Conservation (phyloP, 75 land plant genomes). For the Gnetum montanum region DNA sequence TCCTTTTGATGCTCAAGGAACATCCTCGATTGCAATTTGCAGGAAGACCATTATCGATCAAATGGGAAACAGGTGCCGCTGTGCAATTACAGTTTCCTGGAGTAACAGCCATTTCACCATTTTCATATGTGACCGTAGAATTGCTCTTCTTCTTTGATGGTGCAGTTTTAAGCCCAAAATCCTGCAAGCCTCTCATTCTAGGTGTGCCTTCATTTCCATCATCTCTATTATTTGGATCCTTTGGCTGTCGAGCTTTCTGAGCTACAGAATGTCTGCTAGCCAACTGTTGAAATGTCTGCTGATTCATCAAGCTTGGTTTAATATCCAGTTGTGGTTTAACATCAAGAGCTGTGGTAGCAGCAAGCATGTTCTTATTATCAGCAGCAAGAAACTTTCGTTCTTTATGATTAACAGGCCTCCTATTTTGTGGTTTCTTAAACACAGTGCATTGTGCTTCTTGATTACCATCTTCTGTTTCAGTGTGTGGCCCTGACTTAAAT, state of each 20-base stretch:
- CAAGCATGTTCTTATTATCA: background rate
- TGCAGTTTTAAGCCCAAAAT: constrained; percentile 34
- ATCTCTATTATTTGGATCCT: constrained; percentile 13
- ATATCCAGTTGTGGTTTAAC: constrained; percentile 7
- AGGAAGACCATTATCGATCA: constrained; percentile 7
- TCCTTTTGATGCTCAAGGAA: constrained; percentile 16
- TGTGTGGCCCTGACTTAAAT: constrained; percentile 5
- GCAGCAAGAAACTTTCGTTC: background rate
- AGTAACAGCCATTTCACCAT: constrained; percentile 5
- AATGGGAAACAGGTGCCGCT: constrained; percentile 2
- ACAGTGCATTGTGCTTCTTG: background rate
- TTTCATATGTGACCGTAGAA: constrained; percentile 12
- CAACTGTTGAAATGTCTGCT: background rate
- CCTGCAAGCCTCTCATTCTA: constrained; percentile 46
- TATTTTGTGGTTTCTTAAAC: constrained; percentile 1
- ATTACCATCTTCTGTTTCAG: background rate
- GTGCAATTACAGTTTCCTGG: constrained; percentile 8
- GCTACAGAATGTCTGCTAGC: background rate
- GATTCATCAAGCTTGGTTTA: constrained; percentile 3
- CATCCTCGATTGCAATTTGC: constrained; percentile 8
- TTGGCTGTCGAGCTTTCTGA: constrained; percentile 13
- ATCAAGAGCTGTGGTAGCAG: constrained; percentile 4
- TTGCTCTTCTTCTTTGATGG: constrained; percentile 16
- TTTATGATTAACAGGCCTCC: background rate
- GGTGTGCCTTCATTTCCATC: constrained; percentile 24